Base-by-base conservation (phyloP, 176 grass and related monocot genomes). In the Miscanthus lutarioriparius region DNA sequence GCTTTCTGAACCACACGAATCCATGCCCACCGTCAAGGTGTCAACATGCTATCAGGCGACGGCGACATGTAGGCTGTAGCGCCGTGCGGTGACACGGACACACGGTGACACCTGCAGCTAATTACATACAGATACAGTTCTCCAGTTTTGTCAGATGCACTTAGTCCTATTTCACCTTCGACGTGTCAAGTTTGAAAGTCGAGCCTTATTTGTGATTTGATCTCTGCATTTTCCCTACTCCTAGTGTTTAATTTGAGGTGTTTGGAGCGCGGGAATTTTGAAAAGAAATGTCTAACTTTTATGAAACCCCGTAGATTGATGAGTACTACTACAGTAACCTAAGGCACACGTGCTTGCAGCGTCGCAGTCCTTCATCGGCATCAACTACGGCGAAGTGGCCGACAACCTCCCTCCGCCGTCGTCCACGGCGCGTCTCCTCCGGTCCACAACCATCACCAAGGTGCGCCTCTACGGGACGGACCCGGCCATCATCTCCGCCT, bases 361-460 rank as follows among this genome's bases (percentile, higher is more conserved):
- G 35, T 72, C 96, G 59, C 91, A 98, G 80, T 89, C 96, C 64
- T 95, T 86, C 77, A 76, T 98, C 84, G 96, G 96, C 66, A 87
- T 98, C 76, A 98, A 98, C 85, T 98, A 95, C 89, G 96, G 93
- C 51, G 73, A 95, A 72, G 51, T 98, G 7, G 96, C 96, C 0
- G 93, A 98, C 81, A 98, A 98, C 86, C 93, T 98, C 58, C 96
- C 96, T 41, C 87, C 93, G 51, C 87, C 96, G 7, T 39, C 89
- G 40, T 61, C 83, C 2, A 95, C 96, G 1, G 91, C 84, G 65
- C 85, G 83, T 1, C 93, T 98, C 10, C 33, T 98, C 12, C 86
- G 84, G 76, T 92, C 91, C 23, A 98, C 96, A 39, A 89, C 96
- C 49, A 94, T 98, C 43, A 81, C 77, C 33, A 98, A 95, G 77